phyloP scores from a whole-genome alignment of 176 grass and related monocot species.

The Juncus inflexus region DNA sequence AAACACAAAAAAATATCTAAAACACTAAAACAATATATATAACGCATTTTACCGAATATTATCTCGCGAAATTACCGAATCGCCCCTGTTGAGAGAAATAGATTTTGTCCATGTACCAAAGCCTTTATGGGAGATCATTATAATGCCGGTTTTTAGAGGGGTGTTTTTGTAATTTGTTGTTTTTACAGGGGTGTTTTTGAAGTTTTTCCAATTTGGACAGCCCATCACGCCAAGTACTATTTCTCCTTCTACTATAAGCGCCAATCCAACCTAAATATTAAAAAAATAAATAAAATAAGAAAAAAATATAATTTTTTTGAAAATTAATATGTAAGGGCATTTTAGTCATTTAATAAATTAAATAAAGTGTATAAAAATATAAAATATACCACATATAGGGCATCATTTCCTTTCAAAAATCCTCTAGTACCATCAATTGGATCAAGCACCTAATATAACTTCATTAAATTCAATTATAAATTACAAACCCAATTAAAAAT shows the following conservation, averaged over 20 bases:
- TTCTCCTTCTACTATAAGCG: constrained; percentile 80
- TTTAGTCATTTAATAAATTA: constrained; percentile 10
- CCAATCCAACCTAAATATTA: constrained; percentile 65
- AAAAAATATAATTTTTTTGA: not conserved
- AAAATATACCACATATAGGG: constrained; percentile 82
- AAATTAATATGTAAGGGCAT: constrained; percentile 7
- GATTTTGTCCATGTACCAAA: constrained; percentile 75
- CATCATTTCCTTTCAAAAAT: constrained; percentile 72
- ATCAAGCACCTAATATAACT: constrained; percentile 81
- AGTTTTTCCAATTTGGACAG: constrained; percentile 74
- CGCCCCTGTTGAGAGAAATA: constrained; percentile 31
- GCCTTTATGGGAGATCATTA: constrained; percentile 80
- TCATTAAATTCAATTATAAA: too few species aligned
- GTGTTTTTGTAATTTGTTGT: constrained; percentile 23
- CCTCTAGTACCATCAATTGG: constrained; percentile 96
- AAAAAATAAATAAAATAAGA: constrained; percentile 24
- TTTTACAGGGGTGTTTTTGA: constrained; percentile 14
- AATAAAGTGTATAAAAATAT: constrained; percentile 17
- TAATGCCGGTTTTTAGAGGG: constrained; percentile 36
- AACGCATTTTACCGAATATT: constrained; percentile 65
- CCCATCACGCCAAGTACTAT: constrained; percentile 77
- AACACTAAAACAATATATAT: constrained; percentile 52
- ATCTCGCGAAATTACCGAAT: constrained; percentile 11
- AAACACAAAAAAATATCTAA: too few species aligned
- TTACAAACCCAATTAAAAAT: not conserved